Base-by-base conservation (phyloP, 768 basidiomycete genomes). In the Grammothele lineata region DNA sequence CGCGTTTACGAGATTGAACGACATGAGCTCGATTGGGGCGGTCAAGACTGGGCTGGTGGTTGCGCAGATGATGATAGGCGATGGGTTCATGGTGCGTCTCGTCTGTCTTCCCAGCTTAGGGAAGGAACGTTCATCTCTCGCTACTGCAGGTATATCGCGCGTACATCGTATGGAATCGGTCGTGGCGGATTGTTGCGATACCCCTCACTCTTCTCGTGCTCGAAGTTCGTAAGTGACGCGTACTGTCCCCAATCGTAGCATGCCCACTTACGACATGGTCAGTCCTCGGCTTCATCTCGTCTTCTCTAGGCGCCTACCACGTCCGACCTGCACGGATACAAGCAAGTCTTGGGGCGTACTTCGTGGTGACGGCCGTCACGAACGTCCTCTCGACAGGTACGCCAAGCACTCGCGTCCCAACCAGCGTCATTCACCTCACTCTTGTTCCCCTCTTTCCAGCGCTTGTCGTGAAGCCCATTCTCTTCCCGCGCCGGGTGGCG, bases 81-180 rank as follows among this genome's bases (percentile, higher is more conserved):
- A 50, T 21, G 42, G 42, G 2, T 50, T 50, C 43, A 45, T 50
- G 43, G 48, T 50, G 19, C 42, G 37, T 5, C 8, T 14, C 9
- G 19, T 43, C 34, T 6, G 12, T 22, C 17, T 39, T 6, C 14
- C 37, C 12, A 12, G 5, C 17, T 30, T 12, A n/a, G n/a, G n/a
- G n/a, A n/a, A n/a, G n/a, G n/a, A n/a, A n/a, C n/a, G n/a, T n/a
- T n/a, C n/a, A n/a, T 26, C 15, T 18, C 8, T 17, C 23, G 7
- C 37, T 36, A 14, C 35, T 8, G 9, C 24, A 50, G 48, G 38
- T 50, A 11, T 50, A 50, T 18, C 48, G 48, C 14, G 48, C 43
- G 14, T 50, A 44, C 27, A 40, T 50, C 30, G 43, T 50, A n/a
- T 50, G 48, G 48, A 41, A 45, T 26, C 42, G 43, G 2, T 37